A percentile compares a stretch with the other conserved stretches of the same genome.
Evolutionary conservation across 1,284 basidiomycete genomes (phyloP).

Genomic region (Ustilago vetiveriae): DNA sequence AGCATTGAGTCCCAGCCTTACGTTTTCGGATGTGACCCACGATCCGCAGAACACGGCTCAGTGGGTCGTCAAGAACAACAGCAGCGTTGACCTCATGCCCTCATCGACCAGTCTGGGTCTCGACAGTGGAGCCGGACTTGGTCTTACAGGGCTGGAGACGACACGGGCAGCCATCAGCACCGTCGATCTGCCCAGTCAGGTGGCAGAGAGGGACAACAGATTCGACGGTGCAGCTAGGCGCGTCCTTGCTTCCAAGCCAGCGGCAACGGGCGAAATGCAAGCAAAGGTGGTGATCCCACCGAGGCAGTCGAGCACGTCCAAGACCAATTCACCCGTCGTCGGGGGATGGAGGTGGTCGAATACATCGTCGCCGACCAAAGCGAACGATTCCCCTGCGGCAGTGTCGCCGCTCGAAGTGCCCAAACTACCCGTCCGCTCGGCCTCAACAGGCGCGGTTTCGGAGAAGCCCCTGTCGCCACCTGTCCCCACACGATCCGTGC

Average conservation of each 20-base stretch:
- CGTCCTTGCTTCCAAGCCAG: neutral
- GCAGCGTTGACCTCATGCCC: conserved; percentile 18
- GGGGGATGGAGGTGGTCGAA: neutral
- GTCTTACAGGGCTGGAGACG: conserved; percentile 23
- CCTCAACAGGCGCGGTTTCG: neutral
- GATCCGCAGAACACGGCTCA: neutral
- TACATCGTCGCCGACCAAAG: neutral
- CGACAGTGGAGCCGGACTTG: conserved; percentile 6
- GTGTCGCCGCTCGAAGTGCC: neutral
- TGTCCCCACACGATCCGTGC: neutral
- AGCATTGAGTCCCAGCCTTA: conserved; percentile 36
- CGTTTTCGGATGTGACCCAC: conserved; percentile 21
- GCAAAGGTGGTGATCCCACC: conserved; percentile 18
- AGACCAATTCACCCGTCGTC: neutral
- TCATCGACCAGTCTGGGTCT: conserved; percentile 5
- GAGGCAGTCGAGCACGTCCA: conserved; percentile 15
- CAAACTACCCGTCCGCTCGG: conserved; percentile 9
- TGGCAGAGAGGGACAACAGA: conserved; percentile 24
- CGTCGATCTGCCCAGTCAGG: conserved; percentile 40
- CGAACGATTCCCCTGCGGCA: neutral
- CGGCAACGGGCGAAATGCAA: conserved; percentile 1
- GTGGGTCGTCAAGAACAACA: conserved; percentile 12
- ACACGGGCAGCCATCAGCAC: conserved; percentile 29
- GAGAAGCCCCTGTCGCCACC: neutral
- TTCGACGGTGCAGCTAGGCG: conserved; percentile 21